Conservation (phyloP, 371 early-diverging fungal genomes). For the Syncephalis plumigaleata region DNA sequence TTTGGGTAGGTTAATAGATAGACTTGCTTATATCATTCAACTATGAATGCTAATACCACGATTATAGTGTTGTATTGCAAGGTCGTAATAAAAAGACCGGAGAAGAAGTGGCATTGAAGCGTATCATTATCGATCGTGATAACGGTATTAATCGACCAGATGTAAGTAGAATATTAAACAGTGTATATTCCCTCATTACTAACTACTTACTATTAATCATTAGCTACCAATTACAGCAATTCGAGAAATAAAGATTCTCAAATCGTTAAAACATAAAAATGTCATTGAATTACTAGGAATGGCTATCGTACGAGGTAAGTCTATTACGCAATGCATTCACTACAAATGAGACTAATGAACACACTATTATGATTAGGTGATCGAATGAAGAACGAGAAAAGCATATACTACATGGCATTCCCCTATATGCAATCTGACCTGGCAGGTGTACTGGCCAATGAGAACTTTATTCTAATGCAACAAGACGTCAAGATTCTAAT, state of each 20-base stretch:
- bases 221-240: slow-evolving; percentile 89
- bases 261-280: slow-evolving; percentile 64
- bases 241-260: slow-evolving; percentile 86
- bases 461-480: slow-evolving; percentile 34
- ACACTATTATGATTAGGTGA: not conserved
- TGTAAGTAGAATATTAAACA: not conserved
- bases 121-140: slow-evolving; percentile 79
- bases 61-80: slow-evolving; percentile 72
- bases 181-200: not conserved
- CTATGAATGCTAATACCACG: not conserved
- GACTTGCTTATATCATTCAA: not conserved
- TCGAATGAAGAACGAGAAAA: not conserved
- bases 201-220: not conserved
- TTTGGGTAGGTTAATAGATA: slow-evolving; percentile 51
- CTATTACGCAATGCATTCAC: no score
- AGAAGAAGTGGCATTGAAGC: slow-evolving; percentile 69
- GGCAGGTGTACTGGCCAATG: slow-evolving; percentile 66
- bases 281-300: slow-evolving; percentile 74
- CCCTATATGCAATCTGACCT: slow-evolving; percentile 94
- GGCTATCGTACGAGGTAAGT: slow-evolving; percentile 41
- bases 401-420: slow-evolving; percentile 72
- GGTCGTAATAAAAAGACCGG: slow-evolving; percentile 58
- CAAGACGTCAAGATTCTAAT: slow-evolving; percentile 57
- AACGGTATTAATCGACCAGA: slow-evolving; percentile 62
- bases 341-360: not conserved